A percentile compares a stretch with the other conserved stretches of the same genome.
Evolutionary conservation across 106 monocot genomes (phyloP).

Genomic region (Dendrobium huoshanense): DNA sequence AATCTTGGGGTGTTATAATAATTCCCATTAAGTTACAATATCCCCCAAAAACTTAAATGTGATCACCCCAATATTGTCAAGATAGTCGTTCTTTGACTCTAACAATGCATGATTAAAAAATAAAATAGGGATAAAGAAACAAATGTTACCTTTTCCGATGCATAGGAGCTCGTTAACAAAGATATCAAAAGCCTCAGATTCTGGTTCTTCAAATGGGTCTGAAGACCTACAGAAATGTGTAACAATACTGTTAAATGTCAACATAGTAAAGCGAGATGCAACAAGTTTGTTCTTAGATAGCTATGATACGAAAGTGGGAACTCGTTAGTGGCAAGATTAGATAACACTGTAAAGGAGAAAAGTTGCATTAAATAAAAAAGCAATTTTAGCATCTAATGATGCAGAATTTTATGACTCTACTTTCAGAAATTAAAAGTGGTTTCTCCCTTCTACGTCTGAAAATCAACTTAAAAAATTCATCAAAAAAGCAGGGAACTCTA

Average conservation of each 20-base stretch:
- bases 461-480: too few relatives aligned
- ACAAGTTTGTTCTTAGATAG: background rate
- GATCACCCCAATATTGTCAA: too few relatives aligned
- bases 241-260: background rate
- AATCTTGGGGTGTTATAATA: too few relatives aligned
- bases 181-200: slow-evolving; percentile 83
- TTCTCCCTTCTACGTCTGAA: background rate
- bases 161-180: slow-evolving; percentile 86
- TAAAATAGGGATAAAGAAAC: background rate
- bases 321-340: background rate
- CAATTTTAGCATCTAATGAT: background rate
- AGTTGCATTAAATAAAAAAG: too few relatives aligned
- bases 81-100: background rate
- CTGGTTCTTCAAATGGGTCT: slow-evolving; percentile 91
- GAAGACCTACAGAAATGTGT: slow-evolving; percentile 23
- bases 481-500: too few relatives aligned
- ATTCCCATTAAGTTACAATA: too few relatives aligned
- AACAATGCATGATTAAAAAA: background rate
- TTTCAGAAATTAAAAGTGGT: background rate
- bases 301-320: background rate
- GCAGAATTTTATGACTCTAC: background rate
- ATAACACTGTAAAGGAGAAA: background rate
- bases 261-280: background rate
- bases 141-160: slow-evolving; percentile 64
- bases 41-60: too few relatives aligned